phyloP scores from a whole-genome alignment of 768 basidiomycete species.

The Tylopilus plumbeoviolaceoides region DNA sequence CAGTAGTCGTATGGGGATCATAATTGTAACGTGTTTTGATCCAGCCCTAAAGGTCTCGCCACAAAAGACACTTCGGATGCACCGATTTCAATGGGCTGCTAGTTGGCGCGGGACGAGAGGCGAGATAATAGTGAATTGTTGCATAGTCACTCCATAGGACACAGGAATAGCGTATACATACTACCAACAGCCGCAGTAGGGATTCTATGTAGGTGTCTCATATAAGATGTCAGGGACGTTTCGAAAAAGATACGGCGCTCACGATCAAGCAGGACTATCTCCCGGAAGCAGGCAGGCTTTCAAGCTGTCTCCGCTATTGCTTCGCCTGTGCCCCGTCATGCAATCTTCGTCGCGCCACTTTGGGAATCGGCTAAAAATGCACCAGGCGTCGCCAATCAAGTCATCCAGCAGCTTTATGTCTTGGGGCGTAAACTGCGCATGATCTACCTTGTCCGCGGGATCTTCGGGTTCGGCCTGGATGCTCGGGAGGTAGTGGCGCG shows the following conservation, averaged over 20 bases:
- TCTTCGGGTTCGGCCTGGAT: conserved; percentile 11
- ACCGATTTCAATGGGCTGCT: background rate
- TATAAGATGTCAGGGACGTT: background rate
- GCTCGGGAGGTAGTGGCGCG: conserved; percentile 7
- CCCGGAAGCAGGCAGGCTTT: background rate
- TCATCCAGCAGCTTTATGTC: conserved; percentile 12
- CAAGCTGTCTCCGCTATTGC: background rate
- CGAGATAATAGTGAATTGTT: background rate
- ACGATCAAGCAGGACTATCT: background rate
- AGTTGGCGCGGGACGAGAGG: background rate
- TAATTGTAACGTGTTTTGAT: too few species aligned
- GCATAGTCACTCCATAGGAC: background rate
- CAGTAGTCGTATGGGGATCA: too few species aligned
- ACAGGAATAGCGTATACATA: background rate
- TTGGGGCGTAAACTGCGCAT: background rate
- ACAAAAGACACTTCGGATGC: too few species aligned
- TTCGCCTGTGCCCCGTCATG: background rate
- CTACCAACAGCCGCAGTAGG: background rate
- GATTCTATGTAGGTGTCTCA: background rate
- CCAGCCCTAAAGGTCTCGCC: too few species aligned
- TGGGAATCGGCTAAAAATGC: conserved; percentile 15
- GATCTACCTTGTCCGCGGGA: conserved; percentile 7
- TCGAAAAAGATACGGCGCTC: background rate
- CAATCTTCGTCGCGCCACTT: conserved; percentile 9
- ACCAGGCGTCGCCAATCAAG: conserved; percentile 23